Evolutionary conservation across 2,329 filamentous ascomycete genomes (phyloP).

Genomic region (Cadophora luteo-olivacea): DNA sequence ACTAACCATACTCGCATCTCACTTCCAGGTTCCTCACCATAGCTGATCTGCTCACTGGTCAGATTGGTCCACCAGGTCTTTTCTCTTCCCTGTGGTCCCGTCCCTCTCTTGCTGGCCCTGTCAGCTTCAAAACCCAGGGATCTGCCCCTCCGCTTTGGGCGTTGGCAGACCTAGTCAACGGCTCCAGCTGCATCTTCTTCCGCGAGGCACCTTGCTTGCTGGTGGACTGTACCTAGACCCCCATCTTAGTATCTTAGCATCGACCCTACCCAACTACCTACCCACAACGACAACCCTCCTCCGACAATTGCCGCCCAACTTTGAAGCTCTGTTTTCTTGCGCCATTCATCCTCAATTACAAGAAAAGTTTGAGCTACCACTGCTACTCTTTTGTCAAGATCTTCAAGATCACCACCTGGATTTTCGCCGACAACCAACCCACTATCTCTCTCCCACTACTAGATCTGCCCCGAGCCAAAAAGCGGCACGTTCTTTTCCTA

Average conservation of each 20-base stretch:
- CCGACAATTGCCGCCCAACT: conserved; percentile 16
- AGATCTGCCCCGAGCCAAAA: conserved; percentile 13
- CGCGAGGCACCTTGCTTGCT: conserved; percentile 6
- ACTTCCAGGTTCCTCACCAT: not conserved
- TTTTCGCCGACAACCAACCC: not conserved
- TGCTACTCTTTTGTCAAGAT: conserved; percentile 1
- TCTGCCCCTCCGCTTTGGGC: conserved; percentile 14
- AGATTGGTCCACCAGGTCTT: too few relatives aligned
- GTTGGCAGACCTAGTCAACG: conserved; percentile 10
- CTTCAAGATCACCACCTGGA: not conserved
- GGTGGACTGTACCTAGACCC: conserved; percentile 1
- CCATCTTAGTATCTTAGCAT: conserved; percentile 10
- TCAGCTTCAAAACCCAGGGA: conserved; percentile 13
- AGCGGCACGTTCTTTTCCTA: conserved; percentile 26
- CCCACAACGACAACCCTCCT: conserved; percentile 7
- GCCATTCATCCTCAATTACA: not conserved
- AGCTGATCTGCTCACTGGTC: not conserved
- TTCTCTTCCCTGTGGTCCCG: not conserved
- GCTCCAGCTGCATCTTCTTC: conserved; percentile 12
- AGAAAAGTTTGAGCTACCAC: not conserved
- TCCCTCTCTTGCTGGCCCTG: conserved; percentile 1
- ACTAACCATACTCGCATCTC: not conserved
- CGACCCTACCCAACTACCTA: not conserved
- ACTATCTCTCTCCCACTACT: not conserved
- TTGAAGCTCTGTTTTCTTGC: not conserved